These are phyloP conservation scores for Plectosphaerella sp. DNA, from an alignment of 2,329 filamentous ascomycete species.

Conservation along the genomic window DNA sequence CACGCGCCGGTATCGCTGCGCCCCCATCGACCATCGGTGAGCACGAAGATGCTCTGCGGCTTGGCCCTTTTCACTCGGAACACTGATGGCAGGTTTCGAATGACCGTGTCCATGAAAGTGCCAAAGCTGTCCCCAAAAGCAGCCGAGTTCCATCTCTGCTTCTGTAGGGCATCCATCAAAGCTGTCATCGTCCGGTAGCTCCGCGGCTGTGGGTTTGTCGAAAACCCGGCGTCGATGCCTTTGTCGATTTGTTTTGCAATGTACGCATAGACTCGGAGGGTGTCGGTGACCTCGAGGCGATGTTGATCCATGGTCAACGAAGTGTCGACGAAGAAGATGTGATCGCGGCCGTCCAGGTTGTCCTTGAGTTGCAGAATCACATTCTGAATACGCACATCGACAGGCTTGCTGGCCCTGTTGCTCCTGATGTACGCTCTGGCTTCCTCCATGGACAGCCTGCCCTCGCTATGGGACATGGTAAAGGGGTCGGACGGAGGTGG, in stretches of 20 bases:
- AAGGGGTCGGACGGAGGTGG: no score
- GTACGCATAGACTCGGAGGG: neutral
- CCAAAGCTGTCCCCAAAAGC: neutral
- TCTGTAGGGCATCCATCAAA: neutral
- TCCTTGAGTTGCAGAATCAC: slow-evolving; percentile 3
- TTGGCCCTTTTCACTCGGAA: neutral
- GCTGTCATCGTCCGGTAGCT: neutral
- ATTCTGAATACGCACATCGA: neutral
- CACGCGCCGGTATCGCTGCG: neutral
- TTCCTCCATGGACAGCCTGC: neutral
- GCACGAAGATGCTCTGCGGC: neutral
- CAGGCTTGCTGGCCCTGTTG: neutral
- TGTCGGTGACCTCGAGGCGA: neutral
- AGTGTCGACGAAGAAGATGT: slow-evolving; percentile 10
- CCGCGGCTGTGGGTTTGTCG: neutral
- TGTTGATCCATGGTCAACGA: slow-evolving; percentile 2
- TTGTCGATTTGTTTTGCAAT: neutral
- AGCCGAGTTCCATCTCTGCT: neutral
- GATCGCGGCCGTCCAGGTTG: slow-evolving; percentile 8
- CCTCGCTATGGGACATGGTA: no score
- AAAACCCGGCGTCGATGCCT: neutral
- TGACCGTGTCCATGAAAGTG: neutral
- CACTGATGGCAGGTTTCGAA: neutral
- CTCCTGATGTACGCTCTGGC: neutral
- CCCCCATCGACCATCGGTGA: neutral